phyloP scores from a whole-genome alignment of 2,329 filamentous ascomycete species.

The Ramularia collo-cygni region DNA sequence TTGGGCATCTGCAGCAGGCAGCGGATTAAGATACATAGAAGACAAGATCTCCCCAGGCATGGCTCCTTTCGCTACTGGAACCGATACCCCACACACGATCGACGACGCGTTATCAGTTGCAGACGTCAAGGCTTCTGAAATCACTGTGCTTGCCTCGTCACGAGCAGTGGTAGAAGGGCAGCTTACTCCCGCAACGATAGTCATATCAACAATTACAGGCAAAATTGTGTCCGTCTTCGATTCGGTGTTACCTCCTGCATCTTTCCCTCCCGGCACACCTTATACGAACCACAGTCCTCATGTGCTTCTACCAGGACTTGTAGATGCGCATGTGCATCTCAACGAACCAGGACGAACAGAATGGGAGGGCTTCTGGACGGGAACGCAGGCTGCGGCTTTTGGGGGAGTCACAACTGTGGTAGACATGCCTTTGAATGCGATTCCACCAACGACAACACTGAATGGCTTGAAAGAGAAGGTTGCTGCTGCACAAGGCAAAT shows the following conservation, averaged over 20 bases:
- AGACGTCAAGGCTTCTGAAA: constrained; percentile 24
- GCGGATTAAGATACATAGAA: not conserved
- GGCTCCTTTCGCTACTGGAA: constrained; percentile 27
- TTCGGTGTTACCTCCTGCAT: constrained; percentile 63
- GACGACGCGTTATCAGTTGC: constrained; percentile 11
- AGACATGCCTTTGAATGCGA: constrained; percentile 96
- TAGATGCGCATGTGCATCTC: constrained; percentile 95
- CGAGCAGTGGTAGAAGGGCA: constrained; percentile 72
- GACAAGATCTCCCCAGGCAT: constrained; percentile 10
- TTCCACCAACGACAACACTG: constrained; percentile 90
- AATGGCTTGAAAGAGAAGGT: constrained; percentile 77
- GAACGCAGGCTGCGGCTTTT: constrained; percentile 86
- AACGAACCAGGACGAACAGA: constrained; percentile 95
- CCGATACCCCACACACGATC: constrained; percentile 20
- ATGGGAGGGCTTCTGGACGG: constrained; percentile 97
- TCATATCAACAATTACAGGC: constrained; percentile 69
- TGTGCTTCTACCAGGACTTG: constrained; percentile 80
- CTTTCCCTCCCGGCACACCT: constrained; percentile 63
- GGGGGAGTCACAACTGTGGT: constrained; percentile 94
- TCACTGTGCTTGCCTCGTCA: constrained; percentile 76
- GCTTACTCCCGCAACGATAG: constrained; percentile 75
- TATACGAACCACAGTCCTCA: constrained; percentile 82
- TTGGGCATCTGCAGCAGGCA: not conserved
- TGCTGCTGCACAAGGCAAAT: constrained; percentile 73
- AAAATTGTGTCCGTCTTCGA: constrained; percentile 75